These are phyloP conservation scores for Trichoderma virens DNA, from an alignment of 495 filamentous ascomycete genomes.

Conservation along the genomic window DNA sequence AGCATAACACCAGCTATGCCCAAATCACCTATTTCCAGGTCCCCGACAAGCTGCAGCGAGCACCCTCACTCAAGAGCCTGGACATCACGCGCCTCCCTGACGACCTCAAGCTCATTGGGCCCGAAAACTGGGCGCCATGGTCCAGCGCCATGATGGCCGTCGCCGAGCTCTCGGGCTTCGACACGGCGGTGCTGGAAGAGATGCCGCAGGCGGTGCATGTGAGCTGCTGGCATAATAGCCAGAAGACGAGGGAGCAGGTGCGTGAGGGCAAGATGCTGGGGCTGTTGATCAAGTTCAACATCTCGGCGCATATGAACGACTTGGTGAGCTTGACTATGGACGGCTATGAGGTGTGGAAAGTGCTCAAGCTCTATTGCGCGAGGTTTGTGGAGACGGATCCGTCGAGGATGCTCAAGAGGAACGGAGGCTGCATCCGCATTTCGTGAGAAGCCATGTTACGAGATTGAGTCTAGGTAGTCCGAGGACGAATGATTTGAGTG, in stretches of 20 bases:
- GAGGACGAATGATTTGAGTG: too few species aligned
- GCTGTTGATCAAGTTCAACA: conserved; percentile 4
- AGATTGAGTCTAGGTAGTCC: too few species aligned
- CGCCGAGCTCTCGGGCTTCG: conserved; percentile 3
- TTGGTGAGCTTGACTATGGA: conserved; percentile 3
- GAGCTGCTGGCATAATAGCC: not conserved
- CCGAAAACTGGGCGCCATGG: not conserved
- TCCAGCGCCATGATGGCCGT: conserved; percentile 4
- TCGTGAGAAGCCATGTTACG: not conserved
- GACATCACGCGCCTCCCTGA: not conserved
- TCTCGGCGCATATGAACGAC: conserved; percentile 7
- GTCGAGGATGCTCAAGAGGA: not conserved
- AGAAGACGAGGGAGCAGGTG: not conserved
- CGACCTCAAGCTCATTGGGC: conserved; percentile 4
- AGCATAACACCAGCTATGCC: not conserved
- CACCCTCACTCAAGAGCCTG: not conserved
- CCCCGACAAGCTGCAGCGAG: not conserved
- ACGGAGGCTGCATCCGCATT: not conserved
- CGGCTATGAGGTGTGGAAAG: conserved; percentile 6
- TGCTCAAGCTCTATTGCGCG: not conserved
- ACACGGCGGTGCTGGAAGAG: not conserved
- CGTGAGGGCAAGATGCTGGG: conserved; percentile 8
- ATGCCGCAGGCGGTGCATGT: conserved; percentile 1
- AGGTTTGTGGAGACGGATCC: conserved; percentile 7
- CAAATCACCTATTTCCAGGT: conserved; percentile 4